Base-by-base conservation (phyloP, 2,329 filamentous ascomycete species). In the Hymenoscyphus infarciens region DNA sequence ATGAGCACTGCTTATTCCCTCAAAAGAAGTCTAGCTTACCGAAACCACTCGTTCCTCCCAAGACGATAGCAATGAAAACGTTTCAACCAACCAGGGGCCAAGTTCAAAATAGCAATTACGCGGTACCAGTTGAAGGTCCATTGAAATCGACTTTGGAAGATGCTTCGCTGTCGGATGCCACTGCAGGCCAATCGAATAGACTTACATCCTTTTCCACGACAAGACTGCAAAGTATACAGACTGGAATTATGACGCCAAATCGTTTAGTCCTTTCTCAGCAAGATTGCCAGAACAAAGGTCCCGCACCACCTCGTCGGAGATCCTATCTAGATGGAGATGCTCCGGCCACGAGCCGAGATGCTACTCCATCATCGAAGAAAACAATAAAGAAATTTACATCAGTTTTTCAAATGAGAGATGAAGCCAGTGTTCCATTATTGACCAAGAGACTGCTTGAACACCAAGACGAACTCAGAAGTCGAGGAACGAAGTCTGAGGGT, bases 401-500 rank as follows among this genome's bases (percentile, higher is more conserved):
- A 25, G 45, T 22, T 22, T 52, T 52, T 58, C 66, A 39, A 27
- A 62, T 6, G 53, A 33, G 35, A 49, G 64, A 13, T 35, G 59
- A 49, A 59, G 19, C 58, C 22, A 53, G 61, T 8, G 57, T 63
- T n/a, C 63, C 62, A 38, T 7, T 56, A 1, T 55, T 67, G 29
- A 67, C 60, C 10, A 57, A 66, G 45, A 66, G 61, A 39, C 22
- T 67, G 22, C 55, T 63, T 5, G 59, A 62, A 2, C 63, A 65
- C 25, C 62, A 66, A 54, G 61, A 68, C 53, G 61, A 68, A 8
- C 54, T 65, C 6, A 60, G 58, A 39, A 60, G 56, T 6, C 61
- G 59, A 11, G 57, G 63, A 31, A 56, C 35, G 27, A 53, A 64
- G 33, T 33, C 45, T 29, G 33, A 68, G 16, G 35, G 63, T 54